Base-by-base conservation (phyloP, 148 eudicot genomes). In the Linanthus parryae region DNA sequence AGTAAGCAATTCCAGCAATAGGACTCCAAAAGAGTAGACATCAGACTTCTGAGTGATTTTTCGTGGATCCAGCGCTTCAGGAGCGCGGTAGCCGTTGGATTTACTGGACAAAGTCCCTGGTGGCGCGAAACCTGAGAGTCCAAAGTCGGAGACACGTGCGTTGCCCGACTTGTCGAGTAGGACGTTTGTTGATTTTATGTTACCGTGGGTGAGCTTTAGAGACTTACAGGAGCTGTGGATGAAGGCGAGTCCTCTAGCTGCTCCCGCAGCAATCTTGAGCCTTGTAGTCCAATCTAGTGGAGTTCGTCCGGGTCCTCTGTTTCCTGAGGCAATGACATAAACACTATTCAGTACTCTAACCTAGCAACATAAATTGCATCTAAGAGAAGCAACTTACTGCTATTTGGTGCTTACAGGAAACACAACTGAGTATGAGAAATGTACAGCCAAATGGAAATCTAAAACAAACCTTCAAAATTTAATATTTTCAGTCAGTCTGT, bases 211-310 rank as follows among this genome's bases (percentile, higher is more conserved):
- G 52, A 84, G 88, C 48, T 64, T 81, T 0, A 74, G 72, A 15
- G 88, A 61, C 52, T 52, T 69, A 76, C 82, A 69, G 13, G 88
- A 73, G 59, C 44, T 72, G 80, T 87, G 98, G 13, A 92, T 73
- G 67, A 66, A 80, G 43, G 81, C 74, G 14, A 92, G 56, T 16
- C 96, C 98, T 51, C 73, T 64, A 8, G 94, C 94, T 14, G 94
- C 71, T 44, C 88, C 96, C 1, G 83, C 74, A 10, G 83, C 91
- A 14, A 92, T 79, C 69, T 78, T 84, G 15, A 92, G 63, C 69
- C 98, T 66, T 11, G 90, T 82, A 45, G 84, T 72, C 98, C 96
- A 92, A 62, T 87, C 94, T 15, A 92, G 58, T 18, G 98, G 98
- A 17, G 91, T 88, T 58, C 98, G 66, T 26, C 98, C 96, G 1